Evolutionary conservation across 169 alveolate species (phyloP).

Genomic region (Plasmodium fragile): DNA sequence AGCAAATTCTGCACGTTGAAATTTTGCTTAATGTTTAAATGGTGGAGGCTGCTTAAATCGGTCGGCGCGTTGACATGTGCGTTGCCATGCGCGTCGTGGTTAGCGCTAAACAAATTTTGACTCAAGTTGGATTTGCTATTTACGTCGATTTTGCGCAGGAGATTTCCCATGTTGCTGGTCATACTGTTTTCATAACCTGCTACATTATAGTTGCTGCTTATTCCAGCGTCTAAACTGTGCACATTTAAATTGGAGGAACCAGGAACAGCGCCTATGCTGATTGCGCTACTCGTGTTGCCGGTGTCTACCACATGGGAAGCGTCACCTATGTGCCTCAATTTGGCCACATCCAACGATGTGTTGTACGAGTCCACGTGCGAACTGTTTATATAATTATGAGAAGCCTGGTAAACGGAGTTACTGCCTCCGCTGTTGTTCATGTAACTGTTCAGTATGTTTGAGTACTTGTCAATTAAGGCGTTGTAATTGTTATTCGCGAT

Average conservation of each 20-base stretch:
- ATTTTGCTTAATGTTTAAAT: constrained; percentile 36
- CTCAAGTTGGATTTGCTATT: neutral
- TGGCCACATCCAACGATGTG: constrained; percentile 16
- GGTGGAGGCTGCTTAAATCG: constrained; percentile 11
- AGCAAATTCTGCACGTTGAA: constrained; percentile 68
- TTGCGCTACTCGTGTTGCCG: neutral
- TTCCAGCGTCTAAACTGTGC: neutral
- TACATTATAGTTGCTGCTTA: neutral
- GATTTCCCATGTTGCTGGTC: neutral
- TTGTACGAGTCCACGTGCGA: constrained; percentile 24
- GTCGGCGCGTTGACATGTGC: neutral
- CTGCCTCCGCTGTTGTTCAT: constrained; percentile 9
- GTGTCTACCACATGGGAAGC: neutral
- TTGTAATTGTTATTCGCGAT: constrained; percentile 18
- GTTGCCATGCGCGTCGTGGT: neutral
- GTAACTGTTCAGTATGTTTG: constrained; percentile 59
- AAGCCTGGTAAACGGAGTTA: constrained; percentile 14
- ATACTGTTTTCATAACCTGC: constrained; percentile 11
- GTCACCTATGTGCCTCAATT: constrained; percentile 9
- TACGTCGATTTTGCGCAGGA: neutral
- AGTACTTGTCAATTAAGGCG: constrained; percentile 52
- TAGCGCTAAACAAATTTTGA: neutral
- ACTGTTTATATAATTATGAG: constrained; percentile 15
- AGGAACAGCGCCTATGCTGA: neutral
- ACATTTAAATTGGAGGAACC: neutral